These are phyloP conservation scores for Lachnellula subtilissima DNA, from an alignment of 2,329 filamentous ascomycete genomes.

Conservation along the genomic window DNA sequence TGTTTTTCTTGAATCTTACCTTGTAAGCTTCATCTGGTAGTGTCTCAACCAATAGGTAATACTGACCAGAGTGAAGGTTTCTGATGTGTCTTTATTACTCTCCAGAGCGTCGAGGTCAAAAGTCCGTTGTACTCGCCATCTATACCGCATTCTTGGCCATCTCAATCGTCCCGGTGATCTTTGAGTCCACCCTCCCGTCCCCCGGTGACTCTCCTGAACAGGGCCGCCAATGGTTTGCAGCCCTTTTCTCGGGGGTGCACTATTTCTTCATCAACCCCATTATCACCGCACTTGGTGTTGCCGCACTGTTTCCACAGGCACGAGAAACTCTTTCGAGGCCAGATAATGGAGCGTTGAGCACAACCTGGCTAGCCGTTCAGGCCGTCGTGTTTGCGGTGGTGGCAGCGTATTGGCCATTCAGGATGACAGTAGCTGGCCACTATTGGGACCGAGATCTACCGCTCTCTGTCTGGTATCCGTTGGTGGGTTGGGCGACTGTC, in stretches of 20 bases:
- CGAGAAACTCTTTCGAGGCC: background rate
- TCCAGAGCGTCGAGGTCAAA: background rate
- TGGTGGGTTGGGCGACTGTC: background rate
- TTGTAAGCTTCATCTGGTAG: background rate
- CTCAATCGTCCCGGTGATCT: background rate
- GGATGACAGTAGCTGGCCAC: background rate
- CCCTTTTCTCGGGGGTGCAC: background rate
- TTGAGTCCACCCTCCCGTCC: background rate
- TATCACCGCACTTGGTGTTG: background rate
- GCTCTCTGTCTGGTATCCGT: background rate
- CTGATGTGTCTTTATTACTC: background rate
- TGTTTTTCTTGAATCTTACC: background rate
- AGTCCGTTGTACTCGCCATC: background rate
- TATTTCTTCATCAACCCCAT: background rate
- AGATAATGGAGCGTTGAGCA: background rate
- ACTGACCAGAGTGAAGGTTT: background rate
- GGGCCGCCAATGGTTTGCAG: background rate
- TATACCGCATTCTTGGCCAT: background rate
- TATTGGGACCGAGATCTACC: background rate
- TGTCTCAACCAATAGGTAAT: too few species aligned
- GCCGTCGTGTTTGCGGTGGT: background rate
- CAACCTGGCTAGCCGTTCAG: background rate
- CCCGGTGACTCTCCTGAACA: background rate
- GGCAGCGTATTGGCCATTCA: background rate
- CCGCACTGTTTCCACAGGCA: background rate